These are phyloP conservation scores for Haematococcus lacustris DNA, from an alignment of 139 green algal genomes.

Conservation along the genomic window DNA sequence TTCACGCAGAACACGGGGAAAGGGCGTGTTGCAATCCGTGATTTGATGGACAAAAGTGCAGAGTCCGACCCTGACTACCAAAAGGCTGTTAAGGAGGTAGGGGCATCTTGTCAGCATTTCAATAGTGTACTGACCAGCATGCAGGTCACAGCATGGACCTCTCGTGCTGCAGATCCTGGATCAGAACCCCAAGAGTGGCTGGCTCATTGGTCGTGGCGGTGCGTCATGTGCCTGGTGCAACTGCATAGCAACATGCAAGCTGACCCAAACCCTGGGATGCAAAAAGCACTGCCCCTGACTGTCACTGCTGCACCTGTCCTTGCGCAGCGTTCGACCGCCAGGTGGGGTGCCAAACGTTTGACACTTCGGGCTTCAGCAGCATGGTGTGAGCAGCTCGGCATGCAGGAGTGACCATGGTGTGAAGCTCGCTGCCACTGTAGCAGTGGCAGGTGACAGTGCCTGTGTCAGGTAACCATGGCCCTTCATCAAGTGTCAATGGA, in stretches of 20 bases:
- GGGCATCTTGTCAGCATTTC: not conserved
- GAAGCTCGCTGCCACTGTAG: not conserved
- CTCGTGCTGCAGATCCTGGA: slow-evolving; percentile 2
- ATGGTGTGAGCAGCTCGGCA: too few species aligned
- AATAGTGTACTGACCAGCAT: not conserved
- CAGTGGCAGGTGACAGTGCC: too few species aligned
- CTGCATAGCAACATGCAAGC: not conserved
- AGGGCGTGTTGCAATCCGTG: not conserved
- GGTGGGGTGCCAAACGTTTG: not conserved
- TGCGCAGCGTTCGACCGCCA: not conserved
- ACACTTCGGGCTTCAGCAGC: not conserved
- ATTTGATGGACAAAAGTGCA: not conserved
- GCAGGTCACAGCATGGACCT: not conserved
- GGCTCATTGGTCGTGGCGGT: slow-evolving; percentile 2
- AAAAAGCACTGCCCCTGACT: not conserved
- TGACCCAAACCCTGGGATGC: not conserved
- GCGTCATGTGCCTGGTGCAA: not conserved
- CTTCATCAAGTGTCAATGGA: too few species aligned
- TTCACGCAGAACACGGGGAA: not conserved
- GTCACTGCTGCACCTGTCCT: not conserved
- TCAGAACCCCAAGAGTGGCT: not conserved
- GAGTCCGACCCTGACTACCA: slow-evolving; percentile 7
- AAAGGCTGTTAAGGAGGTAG: slow-evolving; percentile 8
- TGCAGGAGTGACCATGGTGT: not conserved
- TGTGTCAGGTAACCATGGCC: not conserved